phyloP scores from a whole-genome alignment of 805 yeast species.

The Starmera amethionina region DNA sequence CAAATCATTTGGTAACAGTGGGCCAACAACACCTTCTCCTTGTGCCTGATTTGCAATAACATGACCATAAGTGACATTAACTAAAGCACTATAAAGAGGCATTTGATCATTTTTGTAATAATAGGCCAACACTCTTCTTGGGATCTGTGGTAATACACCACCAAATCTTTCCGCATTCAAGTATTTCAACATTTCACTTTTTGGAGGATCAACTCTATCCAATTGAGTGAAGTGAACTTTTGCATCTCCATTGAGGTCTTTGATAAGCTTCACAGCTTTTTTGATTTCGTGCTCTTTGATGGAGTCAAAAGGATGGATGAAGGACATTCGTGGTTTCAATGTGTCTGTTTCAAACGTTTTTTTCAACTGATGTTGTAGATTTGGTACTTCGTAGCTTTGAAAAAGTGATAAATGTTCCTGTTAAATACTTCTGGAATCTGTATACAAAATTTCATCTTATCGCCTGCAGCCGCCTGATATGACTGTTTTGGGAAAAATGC shows the following conservation, averaged over 20 bases:
- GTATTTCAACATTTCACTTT: slow-evolving; percentile 56
- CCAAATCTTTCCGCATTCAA: slow-evolving; percentile 58
- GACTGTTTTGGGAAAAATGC: too few relatives aligned
- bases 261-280: slow-evolving; percentile 48
- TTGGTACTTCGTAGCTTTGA: too few relatives aligned
- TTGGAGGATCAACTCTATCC: slow-evolving; percentile 73
- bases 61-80: slow-evolving; percentile 54
- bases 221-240: slow-evolving; percentile 57
- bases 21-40: slow-evolving; percentile 61
- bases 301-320: slow-evolving; percentile 48
- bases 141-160: slow-evolving; percentile 41
- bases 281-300: slow-evolving; percentile 49
- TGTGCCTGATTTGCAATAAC: slow-evolving; percentile 45
- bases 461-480: too few relatives aligned
- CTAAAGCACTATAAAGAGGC: slow-evolving; percentile 63
- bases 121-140: slow-evolving; percentile 60
- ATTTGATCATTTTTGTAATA: slow-evolving; percentile 45
- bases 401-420: too few relatives aligned
- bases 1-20: slow-evolving; percentile 58
- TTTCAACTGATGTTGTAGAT: too few relatives aligned
- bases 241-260: slow-evolving; percentile 45
- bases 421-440: too few relatives aligned
- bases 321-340: not conserved
- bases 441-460: too few relatives aligned
- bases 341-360: too few relatives aligned